phyloP scores from a whole-genome alignment of 2,329 filamentous ascomycete genomes.

The Cercospora beticola region DNA sequence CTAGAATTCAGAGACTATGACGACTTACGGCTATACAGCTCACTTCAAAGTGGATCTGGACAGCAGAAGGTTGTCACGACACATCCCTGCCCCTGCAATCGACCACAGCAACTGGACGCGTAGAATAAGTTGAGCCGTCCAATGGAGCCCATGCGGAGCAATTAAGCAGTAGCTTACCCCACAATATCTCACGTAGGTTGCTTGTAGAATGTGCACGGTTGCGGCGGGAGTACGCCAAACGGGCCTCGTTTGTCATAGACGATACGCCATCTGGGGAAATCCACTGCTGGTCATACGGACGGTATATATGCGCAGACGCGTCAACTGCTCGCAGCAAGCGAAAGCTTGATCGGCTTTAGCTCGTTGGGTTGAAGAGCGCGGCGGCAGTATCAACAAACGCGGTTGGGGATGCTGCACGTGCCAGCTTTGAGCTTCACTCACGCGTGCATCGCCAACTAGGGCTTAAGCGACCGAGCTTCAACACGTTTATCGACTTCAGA shows the following conservation, averaged over 20 bases:
- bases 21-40: too few relatives aligned
- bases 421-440: not conserved
- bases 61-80: too few relatives aligned
- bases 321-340: not conserved
- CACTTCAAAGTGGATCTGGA: too few relatives aligned
- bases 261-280: not conserved
- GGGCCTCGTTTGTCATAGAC: not conserved
- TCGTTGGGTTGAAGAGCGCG: not conserved
- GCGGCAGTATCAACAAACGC: not conserved
- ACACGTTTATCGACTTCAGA: not conserved
- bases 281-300: not conserved
- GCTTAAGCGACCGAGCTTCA: not conserved
- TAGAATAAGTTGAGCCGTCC: too few relatives aligned
- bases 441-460: not conserved
- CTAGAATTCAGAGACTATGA: too few relatives aligned
- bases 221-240: not conserved
- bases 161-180: too few relatives aligned
- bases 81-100: too few relatives aligned
- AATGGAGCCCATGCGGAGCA: too few relatives aligned
- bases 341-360: not conserved
- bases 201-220: too few relatives aligned
- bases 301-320: not conserved
- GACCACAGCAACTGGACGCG: too few relatives aligned
- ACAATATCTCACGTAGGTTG: too few relatives aligned
- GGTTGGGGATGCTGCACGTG: not conserved